Evolutionary conservation across 2,329 filamentous ascomycete genomes (phyloP), one percentile per base, ranked within the genome.

Genomic region (Penicillium polonicum): DNA sequence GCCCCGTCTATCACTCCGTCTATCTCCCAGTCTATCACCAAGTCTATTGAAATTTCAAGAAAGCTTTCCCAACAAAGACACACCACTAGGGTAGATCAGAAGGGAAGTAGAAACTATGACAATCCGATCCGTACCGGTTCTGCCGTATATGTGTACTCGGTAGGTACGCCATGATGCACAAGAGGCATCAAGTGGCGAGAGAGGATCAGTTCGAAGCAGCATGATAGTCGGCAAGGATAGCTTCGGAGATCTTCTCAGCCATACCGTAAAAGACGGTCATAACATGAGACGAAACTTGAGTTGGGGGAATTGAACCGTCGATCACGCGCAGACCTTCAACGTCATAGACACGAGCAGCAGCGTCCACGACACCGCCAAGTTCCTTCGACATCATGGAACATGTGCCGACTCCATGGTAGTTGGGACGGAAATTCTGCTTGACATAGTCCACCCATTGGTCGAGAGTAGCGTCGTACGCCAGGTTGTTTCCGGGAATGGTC

Each of bases 221-320:
- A 12, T 39, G 8, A 19, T 65, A 58, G 43, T 60, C 62, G 5
- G 35, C 36, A 23, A 68, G 25, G 10, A 68, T 36, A 3, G 48
- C 55, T 19, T 67, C 62, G 1, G 66, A 36, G 39, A 70, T 62
- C 55, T 66, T 70, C 59, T 63, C 36, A 0, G 70, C 67, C 66
- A 72, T 70, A 3, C 55, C 70, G 41, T 72, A 72, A 36, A 71
- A 70, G 1, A 70, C 56, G 4, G 60, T 67, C 68, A 71, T 70
- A 21, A 72, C 66, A 44, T 72, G 70, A 6, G 67, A 59, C 21
- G 70, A 72, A 4, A 72, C 54, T 45, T 72, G 70, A 19, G 68
- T 71, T 2, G 74, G 72, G 15, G 70, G 67, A 13, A 73, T 68
- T 43, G 72, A 74, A 8, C 72, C 72, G 56, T 76, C 74, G 27